phyloP scores from a whole-genome alignment of 2,329 filamentous ascomycete genomes.

The Calonectria multiphialidica region DNA sequence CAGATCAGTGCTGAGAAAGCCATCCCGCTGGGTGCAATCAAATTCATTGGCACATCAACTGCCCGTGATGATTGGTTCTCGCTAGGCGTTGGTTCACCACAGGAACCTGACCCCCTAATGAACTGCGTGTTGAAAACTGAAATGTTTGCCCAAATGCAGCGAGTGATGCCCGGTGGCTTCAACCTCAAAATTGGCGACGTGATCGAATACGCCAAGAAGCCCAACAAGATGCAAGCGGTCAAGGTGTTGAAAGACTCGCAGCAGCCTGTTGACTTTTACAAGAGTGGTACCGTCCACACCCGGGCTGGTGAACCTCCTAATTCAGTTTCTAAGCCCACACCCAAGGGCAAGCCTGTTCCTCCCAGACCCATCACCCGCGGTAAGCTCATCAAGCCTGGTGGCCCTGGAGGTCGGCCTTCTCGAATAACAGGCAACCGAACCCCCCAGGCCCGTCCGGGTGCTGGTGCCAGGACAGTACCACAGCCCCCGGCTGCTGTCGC shows the following conservation, averaged over 20 bases:
- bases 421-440: conserved; percentile 70
- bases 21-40: conserved; percentile 88
- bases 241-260: conserved; percentile 92
- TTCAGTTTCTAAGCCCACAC: conserved; percentile 86
- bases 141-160: conserved; percentile 91
- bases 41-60: conserved; percentile 84
- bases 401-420: conserved; percentile 84
- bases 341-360: conserved; percentile 86
- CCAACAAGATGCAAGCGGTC: conserved; percentile 88
- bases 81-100: conserved; percentile 86
- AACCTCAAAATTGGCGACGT: conserved; percentile 85
- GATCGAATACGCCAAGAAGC: conserved; percentile 98
- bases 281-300: conserved; percentile 92
- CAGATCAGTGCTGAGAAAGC: conserved; percentile 85
- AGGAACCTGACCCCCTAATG: conserved; percentile 93
- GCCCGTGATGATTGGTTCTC: conserved; percentile 98
- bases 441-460: conserved; percentile 57
- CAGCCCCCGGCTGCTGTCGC: conserved; percentile 49
- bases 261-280: conserved; percentile 85
- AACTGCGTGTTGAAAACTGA: conserved; percentile 98
- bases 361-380: conserved; percentile 93
- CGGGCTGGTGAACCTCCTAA: conserved; percentile 85
- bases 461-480: conserved; percentile 47
- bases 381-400: conserved; percentile 90
- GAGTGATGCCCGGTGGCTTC: conserved; percentile 82